Percentiles rank a stretch among this genome's conserved stretches.
These are phyloP conservation scores for Yamadazyma scolyti DNA, from an alignment of 805 yeast species.

Conservation along the genomic window DNA sequence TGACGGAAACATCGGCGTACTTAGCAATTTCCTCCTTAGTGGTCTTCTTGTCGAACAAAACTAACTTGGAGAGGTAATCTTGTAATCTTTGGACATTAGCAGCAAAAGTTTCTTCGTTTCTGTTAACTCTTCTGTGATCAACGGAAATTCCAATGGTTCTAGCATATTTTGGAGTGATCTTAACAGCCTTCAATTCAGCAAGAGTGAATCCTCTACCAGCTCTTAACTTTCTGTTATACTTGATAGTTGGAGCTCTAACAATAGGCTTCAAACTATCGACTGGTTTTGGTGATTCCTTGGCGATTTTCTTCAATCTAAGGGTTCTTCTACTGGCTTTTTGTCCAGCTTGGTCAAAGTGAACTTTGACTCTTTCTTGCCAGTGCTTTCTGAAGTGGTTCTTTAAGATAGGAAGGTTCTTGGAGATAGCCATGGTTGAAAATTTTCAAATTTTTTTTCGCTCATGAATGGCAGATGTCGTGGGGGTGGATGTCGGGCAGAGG, in stretches of 20 bases:
- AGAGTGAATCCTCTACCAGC: conserved; percentile 99
- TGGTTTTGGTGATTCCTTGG: conserved; percentile 96
- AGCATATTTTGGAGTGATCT: conserved; percentile 86
- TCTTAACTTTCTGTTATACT: conserved; percentile 99
- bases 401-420: conserved; percentile 98
- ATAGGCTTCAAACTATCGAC: conserved; percentile 94
- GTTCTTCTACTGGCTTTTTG: conserved; percentile 96
- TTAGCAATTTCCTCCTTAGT: conserved; percentile 61
- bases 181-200: conserved; percentile 98
- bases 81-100: conserved; percentile 92
- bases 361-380: conserved; percentile 99
- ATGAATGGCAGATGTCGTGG: too few relatives aligned
- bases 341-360: conserved; percentile 99
- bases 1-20: conserved; percentile 65
- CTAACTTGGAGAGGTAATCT: conserved; percentile 94
- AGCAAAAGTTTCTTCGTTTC: conserved; percentile 92
- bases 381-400: conserved; percentile 99
- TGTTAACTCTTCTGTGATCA: conserved; percentile 99
- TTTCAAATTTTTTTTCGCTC: too few relatives aligned
- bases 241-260: conserved; percentile 98
- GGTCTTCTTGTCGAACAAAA: conserved; percentile 90
- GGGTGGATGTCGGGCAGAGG: too few relatives aligned
- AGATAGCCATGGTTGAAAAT: conserved; percentile 75
- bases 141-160: conserved; percentile 98
- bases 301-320: conserved; percentile 92